phyloP scores from a whole-genome alignment of 2,329 filamentous ascomycete genomes.

The Byssochlamys sp. region DNA sequence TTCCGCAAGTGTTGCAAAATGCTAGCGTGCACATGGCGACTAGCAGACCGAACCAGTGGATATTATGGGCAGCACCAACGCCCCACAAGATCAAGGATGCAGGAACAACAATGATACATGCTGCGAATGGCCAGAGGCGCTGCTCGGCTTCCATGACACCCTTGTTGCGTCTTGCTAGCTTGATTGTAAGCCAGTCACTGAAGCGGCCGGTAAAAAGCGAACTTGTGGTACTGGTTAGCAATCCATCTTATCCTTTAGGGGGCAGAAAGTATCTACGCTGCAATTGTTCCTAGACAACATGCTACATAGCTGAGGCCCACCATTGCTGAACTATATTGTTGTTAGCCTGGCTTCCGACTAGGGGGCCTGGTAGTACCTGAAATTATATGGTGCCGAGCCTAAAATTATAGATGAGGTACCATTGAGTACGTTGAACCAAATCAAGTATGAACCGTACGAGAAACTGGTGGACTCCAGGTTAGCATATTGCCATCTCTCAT shows the following conservation, averaged over 20 bases:
- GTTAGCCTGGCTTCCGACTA: slow-evolving; percentile 4
- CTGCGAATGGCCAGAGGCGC: slow-evolving; percentile 30
- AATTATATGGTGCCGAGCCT: slow-evolving; percentile 27
- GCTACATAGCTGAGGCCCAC: slow-evolving; percentile 31
- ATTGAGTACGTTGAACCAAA: slow-evolving; percentile 34
- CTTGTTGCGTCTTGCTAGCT: slow-evolving; percentile 30
- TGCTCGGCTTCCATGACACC: slow-evolving; percentile 35
- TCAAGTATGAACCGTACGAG: slow-evolving; percentile 31
- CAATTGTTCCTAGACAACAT: slow-evolving; percentile 24
- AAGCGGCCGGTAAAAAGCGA: slow-evolving; percentile 31
- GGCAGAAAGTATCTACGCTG: slow-evolving; percentile 15
- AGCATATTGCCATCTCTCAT: neutral
- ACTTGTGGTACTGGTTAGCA: slow-evolving; percentile 7
- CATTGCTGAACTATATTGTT: slow-evolving; percentile 24
- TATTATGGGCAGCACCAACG: slow-evolving; percentile 32
- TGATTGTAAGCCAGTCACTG: slow-evolving; percentile 31
- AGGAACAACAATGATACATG: slow-evolving; percentile 27
- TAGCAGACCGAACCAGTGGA: slow-evolving; percentile 35
- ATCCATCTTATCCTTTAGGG: neutral
- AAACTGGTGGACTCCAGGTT: slow-evolving; percentile 15
- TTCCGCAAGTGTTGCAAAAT: slow-evolving; percentile 28
- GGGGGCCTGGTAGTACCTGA: slow-evolving; percentile 13
- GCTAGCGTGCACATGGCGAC: slow-evolving; percentile 36
- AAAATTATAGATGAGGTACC: slow-evolving; percentile 31
- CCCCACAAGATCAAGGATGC: slow-evolving; percentile 30